These are phyloP conservation scores for Plasmodium malariae DNA, from an alignment of 169 alveolate genomes.

Conservation along the genomic window DNA sequence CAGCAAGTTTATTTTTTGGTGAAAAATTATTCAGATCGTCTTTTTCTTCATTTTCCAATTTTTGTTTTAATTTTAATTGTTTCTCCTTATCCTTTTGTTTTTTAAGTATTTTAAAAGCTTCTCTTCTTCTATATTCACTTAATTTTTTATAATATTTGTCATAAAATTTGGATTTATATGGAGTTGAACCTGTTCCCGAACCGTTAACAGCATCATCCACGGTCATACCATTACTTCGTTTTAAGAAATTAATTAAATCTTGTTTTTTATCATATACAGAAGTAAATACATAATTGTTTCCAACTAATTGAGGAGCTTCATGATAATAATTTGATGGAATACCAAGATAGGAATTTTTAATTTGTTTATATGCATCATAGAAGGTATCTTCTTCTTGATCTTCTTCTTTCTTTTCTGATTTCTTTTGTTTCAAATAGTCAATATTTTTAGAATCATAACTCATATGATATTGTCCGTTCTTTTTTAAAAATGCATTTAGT, in stretches of 20 bases:
- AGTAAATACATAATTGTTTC: slow-evolving; percentile 58
- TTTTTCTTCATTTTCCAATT: slow-evolving; percentile 2
- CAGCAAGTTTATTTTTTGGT: not conserved
- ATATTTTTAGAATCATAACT: slow-evolving; percentile 64
- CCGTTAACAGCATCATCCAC: not conserved
- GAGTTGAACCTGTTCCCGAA: not conserved
- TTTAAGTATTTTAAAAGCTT: slow-evolving; percentile 32
- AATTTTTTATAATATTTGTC: slow-evolving; percentile 26
- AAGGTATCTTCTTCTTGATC: slow-evolving; percentile 46
- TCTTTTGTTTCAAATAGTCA: slow-evolving; percentile 57
- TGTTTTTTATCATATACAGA: slow-evolving; percentile 64
- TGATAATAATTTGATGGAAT: slow-evolving; percentile 53
- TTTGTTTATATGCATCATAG: slow-evolving; percentile 71
- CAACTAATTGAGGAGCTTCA: slow-evolving; percentile 59
- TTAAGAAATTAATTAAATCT: slow-evolving; percentile 37
- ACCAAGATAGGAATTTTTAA: slow-evolving; percentile 57
- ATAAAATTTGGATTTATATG: slow-evolving; percentile 15
- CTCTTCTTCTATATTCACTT: slow-evolving; percentile 38
- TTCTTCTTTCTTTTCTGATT: slow-evolving; percentile 66
- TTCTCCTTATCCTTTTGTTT: slow-evolving; percentile 18
- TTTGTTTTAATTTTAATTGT: slow-evolving; percentile 22
- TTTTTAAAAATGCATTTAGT: slow-evolving; percentile 15
- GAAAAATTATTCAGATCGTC: not conserved
- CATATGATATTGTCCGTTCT: slow-evolving; percentile 61
- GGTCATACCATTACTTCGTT: slow-evolving; percentile 20